phyloP scores from a whole-genome alignment of 257 asterid species.

The Penstemon newberryi region DNA sequence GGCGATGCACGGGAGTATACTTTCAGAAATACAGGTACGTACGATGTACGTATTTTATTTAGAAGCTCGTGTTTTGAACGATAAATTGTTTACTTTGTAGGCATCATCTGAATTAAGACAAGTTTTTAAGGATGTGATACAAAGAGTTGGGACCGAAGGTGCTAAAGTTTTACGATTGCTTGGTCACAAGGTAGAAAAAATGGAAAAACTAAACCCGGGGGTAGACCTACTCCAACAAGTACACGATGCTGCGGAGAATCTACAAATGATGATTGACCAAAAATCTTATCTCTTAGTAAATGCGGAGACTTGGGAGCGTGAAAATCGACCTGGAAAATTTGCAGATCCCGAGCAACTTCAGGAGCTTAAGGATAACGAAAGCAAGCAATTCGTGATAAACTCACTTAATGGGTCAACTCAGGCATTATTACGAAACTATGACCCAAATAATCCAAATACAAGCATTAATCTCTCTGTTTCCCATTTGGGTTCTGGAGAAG shows the following conservation, averaged over 20 bases:
- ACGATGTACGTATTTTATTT: background rate
- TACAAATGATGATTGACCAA: constrained; percentile 78
- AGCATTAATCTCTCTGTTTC: constrained; percentile 48
- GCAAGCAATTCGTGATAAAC: constrained; percentile 43
- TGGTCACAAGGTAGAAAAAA: constrained; percentile 84
- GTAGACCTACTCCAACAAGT: constrained; percentile 59
- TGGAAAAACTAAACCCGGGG: constrained; percentile 73
- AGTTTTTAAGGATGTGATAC: constrained; percentile 63
- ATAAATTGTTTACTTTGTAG: constrained; percentile 37
- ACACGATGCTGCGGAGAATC: constrained; percentile 87
- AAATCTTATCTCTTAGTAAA: constrained; percentile 85
- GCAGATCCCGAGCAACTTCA: constrained; percentile 58
- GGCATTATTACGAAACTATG: constrained; percentile 32
- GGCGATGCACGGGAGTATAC: constrained; percentile 98
- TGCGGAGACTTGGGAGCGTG: constrained; percentile 76
- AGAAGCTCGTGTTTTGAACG: background rate
- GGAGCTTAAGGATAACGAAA: constrained; percentile 69
- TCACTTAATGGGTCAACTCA: constrained; percentile 63
- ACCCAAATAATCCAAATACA: constrained; percentile 42
- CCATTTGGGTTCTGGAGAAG: constrained; percentile 76
- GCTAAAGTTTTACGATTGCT: constrained; percentile 70
- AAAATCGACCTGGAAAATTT: constrained; percentile 50
- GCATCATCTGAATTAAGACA: constrained; percentile 75
- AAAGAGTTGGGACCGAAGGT: constrained; percentile 81
- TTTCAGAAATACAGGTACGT: constrained; percentile 91